A percentile compares a stretch with the other conserved stretches of the same genome.
These are phyloP conservation scores for Globisporangium camurandrum DNA, from an alignment of 352 stramenopile species.

Conservation along the genomic window DNA sequence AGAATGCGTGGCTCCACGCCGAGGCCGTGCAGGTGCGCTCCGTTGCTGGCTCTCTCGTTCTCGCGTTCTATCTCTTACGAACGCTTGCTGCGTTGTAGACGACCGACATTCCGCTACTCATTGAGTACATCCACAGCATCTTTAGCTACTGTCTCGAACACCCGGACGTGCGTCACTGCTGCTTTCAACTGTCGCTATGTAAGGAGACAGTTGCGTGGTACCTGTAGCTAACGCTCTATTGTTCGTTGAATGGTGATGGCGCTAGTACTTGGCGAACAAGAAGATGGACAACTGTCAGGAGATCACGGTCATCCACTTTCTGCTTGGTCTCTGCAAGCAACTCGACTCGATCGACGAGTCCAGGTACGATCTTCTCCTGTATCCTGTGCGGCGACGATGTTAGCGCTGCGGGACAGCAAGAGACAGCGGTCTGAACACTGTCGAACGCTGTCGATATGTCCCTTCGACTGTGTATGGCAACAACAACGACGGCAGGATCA, in stretches of 20 bases:
- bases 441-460: too few species aligned
- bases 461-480: too few species aligned
- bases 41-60: background rate
- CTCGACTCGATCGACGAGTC: slow-evolving; percentile 82
- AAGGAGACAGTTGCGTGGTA: too few species aligned
- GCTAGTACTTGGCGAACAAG: slow-evolving; percentile 68
- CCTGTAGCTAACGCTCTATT: too few species aligned
- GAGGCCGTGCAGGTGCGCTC: slow-evolving; percentile 71
- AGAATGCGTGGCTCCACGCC: slow-evolving; percentile 87
- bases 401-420: background rate
- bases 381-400: background rate
- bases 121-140: slow-evolving; percentile 85
- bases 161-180: slow-evolving; percentile 44
- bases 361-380: slow-evolving; percentile 20
- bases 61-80: background rate
- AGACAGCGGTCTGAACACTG: too few species aligned
- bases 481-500: slow-evolving; percentile 56
- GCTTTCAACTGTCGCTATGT: too few species aligned
- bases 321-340: slow-evolving; percentile 74
- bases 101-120: slow-evolving; percentile 84
- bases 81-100: slow-evolving; percentile 33
- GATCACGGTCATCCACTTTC: slow-evolving; percentile 84
- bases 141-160: slow-evolving; percentile 72
- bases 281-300: slow-evolving; percentile 78
- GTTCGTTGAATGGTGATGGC: too few species aligned